Base-by-base conservation (phyloP, 192 early-diverging fungal genomes). In the Paraglomus brasilianum region DNA sequence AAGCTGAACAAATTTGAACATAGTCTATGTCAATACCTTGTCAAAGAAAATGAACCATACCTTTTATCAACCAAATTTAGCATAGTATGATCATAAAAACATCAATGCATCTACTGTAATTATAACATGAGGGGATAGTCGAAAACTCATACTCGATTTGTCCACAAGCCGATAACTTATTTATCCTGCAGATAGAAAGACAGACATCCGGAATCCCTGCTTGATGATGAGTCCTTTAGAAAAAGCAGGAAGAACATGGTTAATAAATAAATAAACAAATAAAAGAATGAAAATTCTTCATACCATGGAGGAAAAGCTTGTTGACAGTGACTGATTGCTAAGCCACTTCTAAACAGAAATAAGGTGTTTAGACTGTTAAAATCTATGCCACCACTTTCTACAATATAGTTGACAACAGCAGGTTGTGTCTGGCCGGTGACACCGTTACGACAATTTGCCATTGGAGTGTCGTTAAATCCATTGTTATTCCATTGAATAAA, bases 91-190 rank as follows among this genome's bases (percentile, higher is more conserved):
- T n/a, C n/a, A n/a, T n/a, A n/a, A n/a, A n/a, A n/a, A n/a, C n/a
- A n/a, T n/a, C n/a, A n/a, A n/a, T n/a, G n/a, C n/a, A n/a, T n/a
- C n/a, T n/a, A n/a, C n/a, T n/a, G n/a, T n/a, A n/a, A n/a, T n/a
- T n/a, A n/a, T n/a, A n/a, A n/a, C 58, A 60, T 9, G 14, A 60
- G 15, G 14, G 58, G 58, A 60, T 60, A 60, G 44, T 60, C 58
- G 38, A 60, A 60, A 15, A 4, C 7, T 60, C 39, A 24, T 60
- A 60, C 9, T 60, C 58, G 4, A 60, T 60, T 44, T 39, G 39
- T n/a, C 41, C 39, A 40, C n/a, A 4, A 60, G 41, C 40, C 22
- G 58, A 60, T 60, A 44, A 40, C 15, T 60, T 60, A 42, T 60
- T 42, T 60, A 60, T 60, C 44, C n/a, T 39, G 19, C 58, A 60